These are phyloP conservation scores for Ramalina intermedia DNA, from an alignment of 495 filamentous ascomycete species.

Conservation along the genomic window DNA sequence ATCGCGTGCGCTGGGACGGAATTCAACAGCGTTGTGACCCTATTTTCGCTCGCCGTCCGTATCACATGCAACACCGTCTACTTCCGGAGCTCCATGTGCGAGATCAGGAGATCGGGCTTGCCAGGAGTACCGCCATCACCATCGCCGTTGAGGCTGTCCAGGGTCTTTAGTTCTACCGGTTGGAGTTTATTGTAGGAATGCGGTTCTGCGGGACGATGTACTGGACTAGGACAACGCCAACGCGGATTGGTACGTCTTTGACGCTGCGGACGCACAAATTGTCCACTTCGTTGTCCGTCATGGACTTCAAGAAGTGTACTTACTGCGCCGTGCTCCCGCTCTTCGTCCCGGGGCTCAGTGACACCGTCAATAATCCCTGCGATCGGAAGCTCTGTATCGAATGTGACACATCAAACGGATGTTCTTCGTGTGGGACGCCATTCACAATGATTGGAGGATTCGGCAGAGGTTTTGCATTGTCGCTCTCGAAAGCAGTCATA, in stretches of 20 bases:
- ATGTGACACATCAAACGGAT: too few relatives aligned
- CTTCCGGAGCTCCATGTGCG: slow-evolving; percentile 81
- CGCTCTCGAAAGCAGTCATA: too few relatives aligned
- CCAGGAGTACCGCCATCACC: slow-evolving; percentile 5
- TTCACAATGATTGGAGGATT: too few relatives aligned
- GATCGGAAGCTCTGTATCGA: not conserved
- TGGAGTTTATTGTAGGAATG: slow-evolving; percentile 48
- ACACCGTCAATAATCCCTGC: not conserved
- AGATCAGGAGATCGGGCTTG: slow-evolving; percentile 48
- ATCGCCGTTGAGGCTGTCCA: slow-evolving; percentile 14
- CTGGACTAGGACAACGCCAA: slow-evolving; percentile 69
- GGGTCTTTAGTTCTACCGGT: slow-evolving; percentile 21
- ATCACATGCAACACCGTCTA: slow-evolving; percentile 35
- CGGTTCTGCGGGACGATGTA: slow-evolving; percentile 61
- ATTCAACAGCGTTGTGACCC: slow-evolving; percentile 51
- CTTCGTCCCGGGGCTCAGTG: too few relatives aligned
- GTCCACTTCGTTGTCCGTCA: slow-evolving; percentile 51
- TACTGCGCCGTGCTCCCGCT: too few relatives aligned
- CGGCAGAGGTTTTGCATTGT: too few relatives aligned
- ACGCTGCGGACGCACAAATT: slow-evolving; percentile 34
- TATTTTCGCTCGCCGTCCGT: slow-evolving; percentile 15
- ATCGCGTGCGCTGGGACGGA: slow-evolving; percentile 50
- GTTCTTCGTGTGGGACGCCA: too few relatives aligned
- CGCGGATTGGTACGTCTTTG: slow-evolving; percentile 42
- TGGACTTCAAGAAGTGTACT: too few relatives aligned